These are phyloP conservation scores for Gentiana dahurica DNA, from an alignment of 257 asterid species.

Conservation along the genomic window DNA sequence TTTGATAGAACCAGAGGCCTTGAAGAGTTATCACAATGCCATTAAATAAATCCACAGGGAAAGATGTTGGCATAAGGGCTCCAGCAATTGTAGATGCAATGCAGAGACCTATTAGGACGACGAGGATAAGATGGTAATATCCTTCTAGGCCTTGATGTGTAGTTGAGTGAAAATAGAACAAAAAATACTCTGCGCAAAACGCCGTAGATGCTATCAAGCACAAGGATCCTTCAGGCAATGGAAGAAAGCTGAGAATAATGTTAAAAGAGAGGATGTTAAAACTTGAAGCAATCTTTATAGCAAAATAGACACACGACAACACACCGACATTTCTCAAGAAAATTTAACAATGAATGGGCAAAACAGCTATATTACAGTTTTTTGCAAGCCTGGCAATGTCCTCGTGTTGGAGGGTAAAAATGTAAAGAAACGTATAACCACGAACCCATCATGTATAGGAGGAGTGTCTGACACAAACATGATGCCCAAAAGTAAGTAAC, in stretches of 20 bases:
- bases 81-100: conserved; percentile 53
- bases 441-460: too few species aligned
- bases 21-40: conserved; percentile 77
- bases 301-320: too few species aligned
- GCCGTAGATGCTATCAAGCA: conserved; percentile 70
- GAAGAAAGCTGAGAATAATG: conserved; percentile 41
- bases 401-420: too few species aligned
- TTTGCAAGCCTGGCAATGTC: too few species aligned
- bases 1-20: conserved; percentile 99
- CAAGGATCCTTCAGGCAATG: conserved; percentile 71
- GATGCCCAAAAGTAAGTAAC: too few species aligned
- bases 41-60: conserved; percentile 58
- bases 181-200: conserved; percentile 73
- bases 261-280: too few species aligned
- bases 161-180: conserved; percentile 91
- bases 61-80: conserved; percentile 75
- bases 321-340: too few species aligned
- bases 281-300: too few species aligned
- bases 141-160: conserved; percentile 96
- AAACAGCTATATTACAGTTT: too few species aligned
- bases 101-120: conserved; percentile 76
- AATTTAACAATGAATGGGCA: too few species aligned
- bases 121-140: conserved; percentile 82
- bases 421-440: too few species aligned
- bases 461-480: too few species aligned